These are phyloP conservation scores for Adansonia gregorii DNA, from an alignment of 441 rosid species.

Conservation along the genomic window DNA sequence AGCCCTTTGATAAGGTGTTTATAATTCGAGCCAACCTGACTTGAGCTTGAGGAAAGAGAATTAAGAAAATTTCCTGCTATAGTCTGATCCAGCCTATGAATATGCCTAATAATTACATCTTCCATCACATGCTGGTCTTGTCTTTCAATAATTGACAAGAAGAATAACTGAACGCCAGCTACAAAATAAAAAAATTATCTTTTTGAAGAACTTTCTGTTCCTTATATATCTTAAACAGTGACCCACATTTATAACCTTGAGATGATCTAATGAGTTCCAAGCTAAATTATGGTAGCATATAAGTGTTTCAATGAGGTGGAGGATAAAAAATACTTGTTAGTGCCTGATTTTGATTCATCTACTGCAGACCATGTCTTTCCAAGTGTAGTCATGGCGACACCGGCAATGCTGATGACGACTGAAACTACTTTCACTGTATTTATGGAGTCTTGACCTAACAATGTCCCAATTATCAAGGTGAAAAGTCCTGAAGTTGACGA, in stretches of 20 bases:
- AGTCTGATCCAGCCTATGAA: no score
- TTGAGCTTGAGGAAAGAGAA: no score
- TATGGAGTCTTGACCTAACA: conserved; percentile 48
- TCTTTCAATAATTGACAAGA: background rate
- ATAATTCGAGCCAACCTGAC: no score
- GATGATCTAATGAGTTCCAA: background rate
- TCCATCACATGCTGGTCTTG: background rate
- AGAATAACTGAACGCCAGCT: background rate
- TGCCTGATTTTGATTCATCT: conserved; percentile 32
- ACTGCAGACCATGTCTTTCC: conserved; percentile 44
- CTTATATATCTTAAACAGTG: background rate
- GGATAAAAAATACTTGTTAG: conserved; percentile 23
- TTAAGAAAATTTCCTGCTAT: no score
- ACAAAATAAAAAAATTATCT: background rate
- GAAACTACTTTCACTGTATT: conserved; percentile 43
- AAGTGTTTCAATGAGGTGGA: background rate
- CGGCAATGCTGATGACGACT: conserved; percentile 51
- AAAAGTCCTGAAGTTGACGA: conserved; percentile 55
- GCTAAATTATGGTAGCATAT: background rate
- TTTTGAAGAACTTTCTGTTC: background rate
- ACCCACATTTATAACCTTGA: background rate
- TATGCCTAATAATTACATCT: no score
- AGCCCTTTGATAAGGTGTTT: no score
- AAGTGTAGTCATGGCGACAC: conserved; percentile 52
- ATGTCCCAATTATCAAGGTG: conserved; percentile 51